Evolutionary conservation across 179 eudicot species (phyloP).

Genomic region (Sideroxylon spinosum): DNA sequence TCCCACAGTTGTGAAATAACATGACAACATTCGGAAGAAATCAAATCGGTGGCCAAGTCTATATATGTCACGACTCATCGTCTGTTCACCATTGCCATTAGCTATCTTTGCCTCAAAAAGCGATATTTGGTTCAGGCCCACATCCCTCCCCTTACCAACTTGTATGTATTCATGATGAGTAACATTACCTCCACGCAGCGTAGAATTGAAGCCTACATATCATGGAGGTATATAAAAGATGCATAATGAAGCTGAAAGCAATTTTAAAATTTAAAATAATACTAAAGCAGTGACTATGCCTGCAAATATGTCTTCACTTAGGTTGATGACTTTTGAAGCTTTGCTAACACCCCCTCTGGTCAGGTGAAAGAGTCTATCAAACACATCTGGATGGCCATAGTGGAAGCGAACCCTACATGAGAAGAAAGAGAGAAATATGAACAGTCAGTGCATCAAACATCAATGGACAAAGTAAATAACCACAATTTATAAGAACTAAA

Average conservation of each 20-base stretch:
- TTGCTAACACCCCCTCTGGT: conserved; percentile 98
- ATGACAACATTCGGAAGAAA: conserved; percentile 92
- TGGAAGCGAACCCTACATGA: conserved; percentile 86
- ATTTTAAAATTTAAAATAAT: conserved; percentile 1
- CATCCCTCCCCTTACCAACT: conserved; percentile 95
- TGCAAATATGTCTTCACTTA: conserved; percentile 99
- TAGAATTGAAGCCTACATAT: conserved; percentile 76
- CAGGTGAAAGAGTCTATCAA: conserved; percentile 90
- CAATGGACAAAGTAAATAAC: conserved; percentile 5
- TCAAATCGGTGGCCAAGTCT: conserved; percentile 97
- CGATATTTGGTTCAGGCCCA: conserved; percentile 92
- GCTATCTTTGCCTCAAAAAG: conserved; percentile 94
- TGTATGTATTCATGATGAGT: conserved; percentile 95
- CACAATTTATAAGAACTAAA: background rate
- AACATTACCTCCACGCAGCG: conserved; percentile 86
- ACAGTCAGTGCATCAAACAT: background rate
- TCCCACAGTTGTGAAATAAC: conserved; percentile 88
- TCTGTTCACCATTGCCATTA: conserved; percentile 97
- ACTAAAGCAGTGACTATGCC: conserved; percentile 34
- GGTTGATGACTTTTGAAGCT: conserved; percentile 84
- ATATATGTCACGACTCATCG: conserved; percentile 87
- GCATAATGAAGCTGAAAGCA: conserved; percentile 13
- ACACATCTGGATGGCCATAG: conserved; percentile 98
- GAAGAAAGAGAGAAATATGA: conserved; percentile 1
- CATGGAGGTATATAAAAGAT: background rate